Percentiles rank a stretch among this genome's conserved stretches.
Conservation (phyloP, 2,329 filamentous ascomycete species). For the Epichloe coenophiala region DNA sequence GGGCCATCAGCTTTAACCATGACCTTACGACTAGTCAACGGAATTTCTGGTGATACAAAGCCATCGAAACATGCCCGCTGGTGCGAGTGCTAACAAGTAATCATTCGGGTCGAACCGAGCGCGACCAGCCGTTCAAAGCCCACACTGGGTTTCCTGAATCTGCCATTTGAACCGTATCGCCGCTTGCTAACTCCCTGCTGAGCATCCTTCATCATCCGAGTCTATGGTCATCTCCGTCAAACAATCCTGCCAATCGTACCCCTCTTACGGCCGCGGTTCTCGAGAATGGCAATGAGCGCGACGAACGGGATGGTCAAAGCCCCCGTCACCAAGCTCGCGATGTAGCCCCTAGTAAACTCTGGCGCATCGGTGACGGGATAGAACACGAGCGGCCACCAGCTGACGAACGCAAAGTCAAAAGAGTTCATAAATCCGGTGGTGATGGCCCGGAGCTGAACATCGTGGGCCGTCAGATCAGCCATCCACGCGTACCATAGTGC, state of each 20-base stretch:
- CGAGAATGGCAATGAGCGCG: constrained; percentile 22
- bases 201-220: not conserved
- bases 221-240: constrained; percentile 2
- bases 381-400: constrained; percentile 27
- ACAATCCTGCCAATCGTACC: constrained; percentile 14
- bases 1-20: not conserved
- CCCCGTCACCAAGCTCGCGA: constrained; percentile 25
- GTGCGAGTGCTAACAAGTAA: not conserved
- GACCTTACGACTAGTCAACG: not conserved
- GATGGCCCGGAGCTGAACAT: constrained; percentile 27
- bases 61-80: not conserved
- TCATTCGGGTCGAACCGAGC: not conserved
- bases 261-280: constrained; percentile 14
- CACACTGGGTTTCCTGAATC: not conserved
- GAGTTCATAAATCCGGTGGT: constrained; percentile 31
- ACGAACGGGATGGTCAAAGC: constrained; percentile 22
- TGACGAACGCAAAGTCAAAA: constrained; percentile 28
- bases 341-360: constrained; percentile 24
- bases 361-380: constrained; percentile 27
- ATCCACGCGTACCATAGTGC: constrained; percentile 34
- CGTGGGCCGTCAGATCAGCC: constrained; percentile 27
- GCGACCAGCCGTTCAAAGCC: not conserved
- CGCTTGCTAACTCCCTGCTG: not conserved
- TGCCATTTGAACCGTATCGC: not conserved
- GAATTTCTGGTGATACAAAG: not conserved